Evolutionary conservation across 2,329 filamentous ascomycete species (phyloP).

Genomic region (Lasiodiplodia sp.): DNA sequence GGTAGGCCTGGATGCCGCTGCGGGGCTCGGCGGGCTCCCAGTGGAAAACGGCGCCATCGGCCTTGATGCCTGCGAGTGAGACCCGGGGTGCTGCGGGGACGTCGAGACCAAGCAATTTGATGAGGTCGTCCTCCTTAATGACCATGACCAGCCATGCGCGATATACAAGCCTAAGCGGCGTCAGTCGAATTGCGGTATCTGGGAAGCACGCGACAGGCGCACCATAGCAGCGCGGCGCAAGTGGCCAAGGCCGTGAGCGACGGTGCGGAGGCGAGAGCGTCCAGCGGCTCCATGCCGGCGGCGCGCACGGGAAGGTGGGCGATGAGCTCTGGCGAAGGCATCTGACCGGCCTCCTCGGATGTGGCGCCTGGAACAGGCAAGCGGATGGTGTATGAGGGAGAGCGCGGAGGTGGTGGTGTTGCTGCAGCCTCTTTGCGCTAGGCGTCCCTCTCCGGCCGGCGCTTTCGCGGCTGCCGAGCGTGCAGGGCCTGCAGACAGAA

Average conservation of each 20-base stretch:
- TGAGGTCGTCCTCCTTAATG: constrained; percentile 89
- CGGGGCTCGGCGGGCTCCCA: constrained; percentile 80
- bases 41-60: constrained; percentile 86
- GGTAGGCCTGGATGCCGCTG: constrained; percentile 79
- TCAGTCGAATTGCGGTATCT: neutral
- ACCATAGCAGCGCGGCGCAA: constrained; percentile 29
- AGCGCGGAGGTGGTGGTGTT: constrained; percentile 1
- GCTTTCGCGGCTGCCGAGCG: constrained; percentile 1
- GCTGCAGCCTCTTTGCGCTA: constrained; percentile 21
- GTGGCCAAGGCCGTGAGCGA: constrained; percentile 30
- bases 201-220: constrained; percentile 9
- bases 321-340: constrained; percentile 30
- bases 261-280: constrained; percentile 27
- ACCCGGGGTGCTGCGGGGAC: constrained; percentile 90
- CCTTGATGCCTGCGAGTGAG: constrained; percentile 86
- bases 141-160: constrained; percentile 87
- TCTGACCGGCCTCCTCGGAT: constrained; percentile 15
- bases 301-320: constrained; percentile 27
- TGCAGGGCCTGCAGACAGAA: neutral
- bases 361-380: constrained; percentile 9
- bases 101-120: constrained; percentile 90
- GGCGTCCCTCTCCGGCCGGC: constrained; percentile 7
- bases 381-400: neutral
- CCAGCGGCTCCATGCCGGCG: constrained; percentile 30
- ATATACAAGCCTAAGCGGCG: constrained; percentile 72